phyloP scores from a whole-genome alignment of 192 early-diverging fungal genomes.

The Coemansia asiatica region DNA sequence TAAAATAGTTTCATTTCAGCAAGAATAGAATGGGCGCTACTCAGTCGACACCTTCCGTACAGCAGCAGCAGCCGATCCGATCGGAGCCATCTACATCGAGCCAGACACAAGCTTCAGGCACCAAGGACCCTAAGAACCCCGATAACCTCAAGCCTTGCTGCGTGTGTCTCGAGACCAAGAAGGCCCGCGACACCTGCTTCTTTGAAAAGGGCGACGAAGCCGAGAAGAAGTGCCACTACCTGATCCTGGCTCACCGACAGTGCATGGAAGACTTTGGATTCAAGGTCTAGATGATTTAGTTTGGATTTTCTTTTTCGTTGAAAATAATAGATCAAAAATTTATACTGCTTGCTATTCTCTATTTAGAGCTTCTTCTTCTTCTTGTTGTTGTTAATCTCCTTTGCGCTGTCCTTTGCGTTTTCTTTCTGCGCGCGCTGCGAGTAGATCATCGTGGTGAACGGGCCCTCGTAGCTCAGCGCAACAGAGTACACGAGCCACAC shows the following conservation, averaged over 20 bases:
- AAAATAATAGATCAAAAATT: not conserved
- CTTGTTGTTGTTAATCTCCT: too few species aligned
- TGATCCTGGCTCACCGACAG: conserved; percentile 82
- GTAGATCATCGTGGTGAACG: conserved; percentile 83
- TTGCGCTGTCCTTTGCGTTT: not conserved
- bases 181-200: conserved; percentile 84
- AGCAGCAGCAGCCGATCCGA: not conserved
- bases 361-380: conserved; percentile 24
- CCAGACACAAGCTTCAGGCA: not conserved
- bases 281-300: conserved; percentile 79
- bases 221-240: conserved; percentile 84
- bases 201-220: conserved; percentile 67
- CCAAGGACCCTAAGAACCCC: conserved; percentile 9
- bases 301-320: too few species aligned
- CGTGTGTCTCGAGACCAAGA: conserved; percentile 94
- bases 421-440: conserved; percentile 52
- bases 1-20: too few species aligned
- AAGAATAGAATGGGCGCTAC: not conserved
- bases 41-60: not conserved
- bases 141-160: conserved; percentile 84
- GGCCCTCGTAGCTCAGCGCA: conserved; percentile 78
- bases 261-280: conserved; percentile 96
- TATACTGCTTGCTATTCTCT: not conserved
- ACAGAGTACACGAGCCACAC: conserved; percentile 76
- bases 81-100: not conserved